Evolutionary conservation across 331 rosid species (phyloP).

Genomic region (Acacia pycnantha): DNA sequence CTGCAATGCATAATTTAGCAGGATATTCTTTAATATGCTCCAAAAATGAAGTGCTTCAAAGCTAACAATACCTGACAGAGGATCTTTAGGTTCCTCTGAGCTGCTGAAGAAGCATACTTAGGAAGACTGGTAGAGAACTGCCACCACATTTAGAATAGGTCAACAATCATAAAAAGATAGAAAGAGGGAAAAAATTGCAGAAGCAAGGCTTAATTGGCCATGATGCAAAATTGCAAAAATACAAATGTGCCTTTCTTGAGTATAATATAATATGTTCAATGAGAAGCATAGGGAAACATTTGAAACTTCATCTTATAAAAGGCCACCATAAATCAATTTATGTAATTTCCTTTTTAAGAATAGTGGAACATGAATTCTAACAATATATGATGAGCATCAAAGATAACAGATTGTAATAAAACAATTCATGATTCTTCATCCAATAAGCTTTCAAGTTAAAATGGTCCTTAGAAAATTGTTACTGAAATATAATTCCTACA

Average conservation of each 20-base stretch:
- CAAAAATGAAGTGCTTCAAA: not conserved
- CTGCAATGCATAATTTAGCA: constrained; percentile 2
- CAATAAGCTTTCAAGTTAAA: not conserved
- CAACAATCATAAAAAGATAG: not conserved
- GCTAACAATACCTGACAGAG: constrained; percentile 60
- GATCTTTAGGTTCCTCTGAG: constrained; percentile 79
- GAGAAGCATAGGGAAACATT: not conserved
- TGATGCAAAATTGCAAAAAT: not conserved
- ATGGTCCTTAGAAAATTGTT: not conserved
- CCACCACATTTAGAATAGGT: constrained; percentile 32
- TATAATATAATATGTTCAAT: not conserved
- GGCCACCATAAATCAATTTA: not conserved
- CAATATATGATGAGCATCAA: not conserved
- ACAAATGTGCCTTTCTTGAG: not conserved
- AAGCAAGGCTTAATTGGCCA: not conserved
- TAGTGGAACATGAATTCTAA: not conserved
- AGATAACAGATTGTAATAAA: not conserved
- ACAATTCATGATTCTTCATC: not conserved
- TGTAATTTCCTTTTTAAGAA: not conserved
- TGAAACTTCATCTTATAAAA: not conserved
- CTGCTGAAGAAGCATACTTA: constrained; percentile 75
- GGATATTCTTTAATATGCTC: constrained; percentile 4
- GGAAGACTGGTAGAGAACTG: constrained; percentile 82
- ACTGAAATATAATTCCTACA: not conserved
- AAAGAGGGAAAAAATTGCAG: not conserved